phyloP scores from a whole-genome alignment of 2,329 filamentous ascomycete genomes.

The Penicillium italicum region DNA sequence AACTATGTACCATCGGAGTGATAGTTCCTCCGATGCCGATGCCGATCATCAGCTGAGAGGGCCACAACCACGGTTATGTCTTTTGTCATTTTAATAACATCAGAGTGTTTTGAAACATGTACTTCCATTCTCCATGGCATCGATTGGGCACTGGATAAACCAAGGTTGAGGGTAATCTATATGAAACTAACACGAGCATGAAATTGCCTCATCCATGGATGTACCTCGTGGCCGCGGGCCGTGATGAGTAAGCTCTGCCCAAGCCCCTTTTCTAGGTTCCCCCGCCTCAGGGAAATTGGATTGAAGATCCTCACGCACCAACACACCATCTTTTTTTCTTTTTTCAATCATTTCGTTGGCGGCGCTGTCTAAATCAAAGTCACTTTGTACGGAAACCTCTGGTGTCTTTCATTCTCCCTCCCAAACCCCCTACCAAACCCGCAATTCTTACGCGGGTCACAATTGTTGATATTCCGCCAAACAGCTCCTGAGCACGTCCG shows the following conservation, averaged over 20 bases:
- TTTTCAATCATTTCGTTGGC: conserved; percentile 11
- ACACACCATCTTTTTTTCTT: conserved; percentile 9
- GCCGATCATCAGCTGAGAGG: not conserved
- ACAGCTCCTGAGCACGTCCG: conserved; percentile 4
- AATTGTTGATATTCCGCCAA: conserved; percentile 7
- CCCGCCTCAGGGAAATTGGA: conserved; percentile 21
- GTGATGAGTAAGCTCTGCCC: conserved; percentile 22
- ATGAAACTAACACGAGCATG: conserved; percentile 9
- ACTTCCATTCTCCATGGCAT: not conserved
- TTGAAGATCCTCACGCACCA: conserved; percentile 7
- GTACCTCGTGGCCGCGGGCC: not conserved
- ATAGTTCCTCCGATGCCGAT: not conserved
- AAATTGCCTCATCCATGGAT: conserved; percentile 11
- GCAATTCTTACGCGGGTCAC: conserved; percentile 2
- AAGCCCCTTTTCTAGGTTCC: conserved; percentile 36
- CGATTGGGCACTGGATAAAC: not conserved
- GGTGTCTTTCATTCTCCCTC: not conserved
- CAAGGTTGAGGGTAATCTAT: not conserved
- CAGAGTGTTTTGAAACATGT: not conserved
- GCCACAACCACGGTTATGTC: conserved; percentile 11
- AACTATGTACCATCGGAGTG: not conserved
- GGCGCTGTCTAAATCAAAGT: not conserved
- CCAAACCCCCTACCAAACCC: not conserved
- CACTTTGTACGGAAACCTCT: not conserved
- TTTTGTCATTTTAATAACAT: not conserved